Evolutionary conservation across 2,329 filamentous ascomycete genomes (phyloP), one percentile per base, ranked within the genome.

Genomic region (Cordyceps farinosa): DNA sequence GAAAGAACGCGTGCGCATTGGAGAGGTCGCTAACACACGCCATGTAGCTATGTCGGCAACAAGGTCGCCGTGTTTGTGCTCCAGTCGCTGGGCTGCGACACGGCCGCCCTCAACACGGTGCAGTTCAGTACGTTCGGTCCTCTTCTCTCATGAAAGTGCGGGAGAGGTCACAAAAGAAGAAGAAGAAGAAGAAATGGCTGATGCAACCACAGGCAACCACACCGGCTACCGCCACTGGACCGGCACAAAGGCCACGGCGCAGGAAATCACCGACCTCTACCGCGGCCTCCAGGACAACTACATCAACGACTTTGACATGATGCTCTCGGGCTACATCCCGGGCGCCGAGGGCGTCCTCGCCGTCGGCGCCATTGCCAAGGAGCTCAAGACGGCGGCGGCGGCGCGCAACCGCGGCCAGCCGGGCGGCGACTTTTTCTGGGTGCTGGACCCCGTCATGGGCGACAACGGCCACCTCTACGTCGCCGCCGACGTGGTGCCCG

Each of bases 381-480:
- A 97, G 69, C 82, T 97, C 65, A 90, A 89, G 73, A 79, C 84
- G 60, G 89, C 87, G 22, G 22, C 22, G 22, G 22, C 69, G 82
- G 85, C 2, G 79, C 78, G 42, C 79, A 78, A 22, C 22, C 22
- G 15, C 82, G 81, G 38, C 88, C 90, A 0, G 22, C 22, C 22
- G 22, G 22, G 22, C 22, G 90, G 92, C 0, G 87, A 84, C 52
- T 97, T 98, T 79, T 98, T 98, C 78, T 98, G 94, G 94, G 91
- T 97, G 3, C 83, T 99, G 32, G 95, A 99, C 74, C 95, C 96
- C 0, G 95, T 99, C 54, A 99, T 99, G 95, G 95, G 95, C 36
- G 95, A 99, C 74, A 92, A 97, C 71, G 95, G 92, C 56, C 87
- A 85, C 68, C 82, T 99, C 13, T 99, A 99, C 72, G 94, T 99